These are phyloP conservation scores for Begonia masoniana DNA, from an alignment of 306 rosid species.

Conservation along the genomic window DNA sequence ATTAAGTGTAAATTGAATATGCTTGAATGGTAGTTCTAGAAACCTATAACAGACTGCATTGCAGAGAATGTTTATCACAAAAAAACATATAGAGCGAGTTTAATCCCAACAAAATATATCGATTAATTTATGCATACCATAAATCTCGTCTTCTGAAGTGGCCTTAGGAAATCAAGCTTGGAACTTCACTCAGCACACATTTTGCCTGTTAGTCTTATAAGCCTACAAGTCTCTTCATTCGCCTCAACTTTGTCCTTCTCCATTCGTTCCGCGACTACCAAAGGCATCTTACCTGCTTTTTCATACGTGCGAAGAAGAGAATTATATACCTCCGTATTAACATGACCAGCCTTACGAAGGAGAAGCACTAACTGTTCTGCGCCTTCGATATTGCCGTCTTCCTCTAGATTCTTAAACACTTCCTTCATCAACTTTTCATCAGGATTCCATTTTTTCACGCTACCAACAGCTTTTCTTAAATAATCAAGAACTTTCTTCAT, in stretches of 20 bases:
- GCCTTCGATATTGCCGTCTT: conserved; percentile 44
- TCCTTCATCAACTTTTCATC: conserved; percentile 36
- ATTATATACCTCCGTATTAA: conserved; percentile 54
- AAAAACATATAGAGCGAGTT: too few relatives aligned
- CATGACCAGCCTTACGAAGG: conserved; percentile 50
- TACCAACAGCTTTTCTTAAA: conserved; percentile 48
- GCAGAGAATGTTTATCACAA: too few relatives aligned
- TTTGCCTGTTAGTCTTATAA: conserved; percentile 50
- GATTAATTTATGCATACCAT: too few relatives aligned
- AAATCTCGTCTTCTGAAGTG: too few relatives aligned
- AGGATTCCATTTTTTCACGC: conserved; percentile 62
- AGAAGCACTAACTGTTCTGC: conserved; percentile 51
- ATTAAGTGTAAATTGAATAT: too few relatives aligned
- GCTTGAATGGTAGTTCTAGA: too few relatives aligned
- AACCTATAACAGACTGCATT: too few relatives aligned
- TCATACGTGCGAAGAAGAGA: conserved; percentile 53
- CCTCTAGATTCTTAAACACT: conserved; percentile 44
- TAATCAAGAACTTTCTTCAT: conserved; percentile 36
- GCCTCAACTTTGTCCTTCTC: conserved; percentile 47
- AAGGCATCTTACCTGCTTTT: conserved; percentile 77
- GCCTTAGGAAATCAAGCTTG: conserved; percentile 19
- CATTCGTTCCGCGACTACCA: conserved; percentile 66
- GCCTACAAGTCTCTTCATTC: conserved; percentile 60
- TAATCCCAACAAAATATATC: too few relatives aligned
- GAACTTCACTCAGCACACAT: conserved; percentile 57